Evolutionary conservation across 495 filamentous ascomycete genomes (phyloP).

Genomic region (Penicillium chermesinum): DNA sequence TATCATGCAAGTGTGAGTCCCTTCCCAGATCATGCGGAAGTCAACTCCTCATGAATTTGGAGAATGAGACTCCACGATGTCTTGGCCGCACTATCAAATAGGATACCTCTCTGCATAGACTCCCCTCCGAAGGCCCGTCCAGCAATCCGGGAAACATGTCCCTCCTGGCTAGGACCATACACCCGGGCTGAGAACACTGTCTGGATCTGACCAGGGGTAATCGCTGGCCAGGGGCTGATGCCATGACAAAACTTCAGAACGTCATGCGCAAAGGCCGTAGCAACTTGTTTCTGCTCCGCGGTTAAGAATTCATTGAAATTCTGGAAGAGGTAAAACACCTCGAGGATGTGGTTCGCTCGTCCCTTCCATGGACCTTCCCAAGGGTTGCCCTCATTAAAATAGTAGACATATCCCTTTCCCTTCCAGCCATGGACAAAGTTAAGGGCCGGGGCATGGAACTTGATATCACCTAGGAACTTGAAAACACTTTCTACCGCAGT

Average conservation of each 20-base stretch:
- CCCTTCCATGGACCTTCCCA: constrained; percentile 45
- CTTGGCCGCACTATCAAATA: constrained; percentile 16
- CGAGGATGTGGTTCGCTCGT: constrained; percentile 38
- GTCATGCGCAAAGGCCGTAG: constrained; percentile 33
- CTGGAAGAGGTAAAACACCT: constrained; percentile 44
- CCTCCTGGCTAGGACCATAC: constrained; percentile 23
- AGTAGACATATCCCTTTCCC: constrained; percentile 40
- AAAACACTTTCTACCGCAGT: constrained; percentile 28
- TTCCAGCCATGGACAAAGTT: constrained; percentile 30
- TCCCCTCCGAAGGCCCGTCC: constrained; percentile 19
- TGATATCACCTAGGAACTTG: constrained; percentile 35
- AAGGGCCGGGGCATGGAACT: constrained; percentile 34
- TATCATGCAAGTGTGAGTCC: not conserved
- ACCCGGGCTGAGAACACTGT: constrained; percentile 20
- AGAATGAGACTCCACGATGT: constrained; percentile 24
- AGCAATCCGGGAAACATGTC: constrained; percentile 2
- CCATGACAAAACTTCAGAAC: constrained; percentile 44
- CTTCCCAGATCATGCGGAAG: not conserved
- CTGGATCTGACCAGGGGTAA: constrained; percentile 10
- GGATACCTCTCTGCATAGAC: constrained; percentile 17
- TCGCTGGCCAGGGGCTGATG: constrained; percentile 30
- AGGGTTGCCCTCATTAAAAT: constrained; percentile 46
- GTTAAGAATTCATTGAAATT: constrained; percentile 37
- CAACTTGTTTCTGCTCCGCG: constrained; percentile 24
- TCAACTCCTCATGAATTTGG: constrained; percentile 13